Evolutionary conservation across 169 alveolate genomes (phyloP), one percentile per base, ranked within the genome.

Genomic region (Eimeria acervulina): DNA sequence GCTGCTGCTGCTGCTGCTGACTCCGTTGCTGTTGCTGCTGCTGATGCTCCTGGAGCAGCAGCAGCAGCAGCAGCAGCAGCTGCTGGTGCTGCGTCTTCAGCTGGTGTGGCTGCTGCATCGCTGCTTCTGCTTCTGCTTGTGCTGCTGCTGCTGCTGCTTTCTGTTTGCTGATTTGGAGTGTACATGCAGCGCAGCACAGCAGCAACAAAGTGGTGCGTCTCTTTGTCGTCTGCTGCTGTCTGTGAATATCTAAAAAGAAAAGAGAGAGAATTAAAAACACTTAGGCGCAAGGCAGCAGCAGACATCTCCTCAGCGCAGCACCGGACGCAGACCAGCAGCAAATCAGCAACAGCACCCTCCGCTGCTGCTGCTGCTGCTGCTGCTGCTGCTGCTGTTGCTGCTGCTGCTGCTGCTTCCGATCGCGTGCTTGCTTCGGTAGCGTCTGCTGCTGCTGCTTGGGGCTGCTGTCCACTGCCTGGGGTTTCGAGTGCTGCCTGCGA

Each of bases 1-100:
- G 38, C 81, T 36, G 47, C 47, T 70, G 81, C 44, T 70, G 47
- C 81, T 70, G 81, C 81, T 70, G 81, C 81, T 28, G 81, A 36
- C 26, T 12, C 42, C 26, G 81, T n/a, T 70, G 81, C 42, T 70
- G 81, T 36, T 70, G 47, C 81, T 36, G 38, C 81, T 36, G 44
- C 42, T 28, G 81, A 7, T 31, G 66, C 66, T 55, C 66, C 66
- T 55, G 66, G 4, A 8, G 66, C 66, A 8, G 81, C 81, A 7
- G 81, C 15, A 2, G 33, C 42, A 2, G 81, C 38, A 7, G 38
- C 81, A 2, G 81, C 81, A 7, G 81, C 81, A 15, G 81, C 15
- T 31, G 38, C 36, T 70, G 38, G 42, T 36, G 38, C 38, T 70
- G 81, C 36, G 33, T 8, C 44, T 36, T 8, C 21, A 7, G 44